Conservation (phyloP, 2,329 filamentous ascomycete genomes). For the Colletotrichum lini region DNA sequence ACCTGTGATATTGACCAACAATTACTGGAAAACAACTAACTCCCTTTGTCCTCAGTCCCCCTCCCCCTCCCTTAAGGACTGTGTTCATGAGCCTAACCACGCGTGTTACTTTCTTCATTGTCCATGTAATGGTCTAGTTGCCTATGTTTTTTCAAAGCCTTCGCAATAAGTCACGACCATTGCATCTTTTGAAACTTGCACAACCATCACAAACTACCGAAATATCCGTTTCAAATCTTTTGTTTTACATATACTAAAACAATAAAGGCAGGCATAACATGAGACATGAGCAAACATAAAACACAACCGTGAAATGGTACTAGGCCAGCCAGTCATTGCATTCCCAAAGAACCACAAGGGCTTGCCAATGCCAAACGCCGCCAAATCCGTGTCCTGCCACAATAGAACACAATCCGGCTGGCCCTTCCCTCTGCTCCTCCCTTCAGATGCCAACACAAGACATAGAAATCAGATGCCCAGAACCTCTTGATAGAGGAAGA, state of each 20-base stretch:
- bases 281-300: conserved; percentile 33
- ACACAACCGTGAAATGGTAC: conserved; percentile 11
- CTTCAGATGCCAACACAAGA: conserved; percentile 2
- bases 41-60: no score
- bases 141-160: no score
- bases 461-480: conserved; percentile 5
- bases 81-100: no score
- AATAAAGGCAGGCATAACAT: conserved; percentile 32
- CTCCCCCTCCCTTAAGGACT: no score
- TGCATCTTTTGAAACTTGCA: background rate
- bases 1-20: no score
- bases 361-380: conserved; percentile 38
- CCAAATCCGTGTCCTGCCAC: conserved; percentile 30
- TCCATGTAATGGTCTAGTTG: no score
- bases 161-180: no score
- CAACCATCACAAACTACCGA: background rate
- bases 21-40: no score
- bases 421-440: background rate
- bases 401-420: conserved; percentile 5
- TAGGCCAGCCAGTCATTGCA: conserved; percentile 36
- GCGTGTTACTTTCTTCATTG: no score
- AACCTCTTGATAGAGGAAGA: background rate
- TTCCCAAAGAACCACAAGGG: conserved; percentile 17
- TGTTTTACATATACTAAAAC: conserved; percentile 20
- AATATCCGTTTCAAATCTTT: background rate